Evolutionary conservation across 208 protist species (phyloP).

Genomic region (Trypanosoma lewisi): DNA sequence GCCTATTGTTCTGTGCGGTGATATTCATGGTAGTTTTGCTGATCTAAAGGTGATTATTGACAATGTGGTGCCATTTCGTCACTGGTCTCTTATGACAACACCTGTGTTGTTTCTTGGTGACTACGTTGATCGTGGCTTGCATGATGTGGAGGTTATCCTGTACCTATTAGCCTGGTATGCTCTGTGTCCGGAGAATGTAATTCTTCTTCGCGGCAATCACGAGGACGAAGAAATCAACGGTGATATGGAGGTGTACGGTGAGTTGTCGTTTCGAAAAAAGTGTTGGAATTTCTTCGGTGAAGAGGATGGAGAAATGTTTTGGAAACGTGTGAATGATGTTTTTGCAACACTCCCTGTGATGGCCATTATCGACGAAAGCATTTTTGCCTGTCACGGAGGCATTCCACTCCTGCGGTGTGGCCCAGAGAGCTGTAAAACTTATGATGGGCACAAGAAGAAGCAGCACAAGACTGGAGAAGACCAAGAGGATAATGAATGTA

Average conservation of each 20-base stretch:
- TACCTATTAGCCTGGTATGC: slow-evolving; percentile 67
- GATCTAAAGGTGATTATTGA: slow-evolving; percentile 46
- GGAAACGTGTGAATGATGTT: slow-evolving; percentile 60
- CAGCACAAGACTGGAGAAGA: background rate
- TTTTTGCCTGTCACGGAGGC: slow-evolving; percentile 89
- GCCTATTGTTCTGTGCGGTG: slow-evolving; percentile 65
- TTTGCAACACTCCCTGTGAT: slow-evolving; percentile 76
- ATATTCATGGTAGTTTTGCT: slow-evolving; percentile 73
- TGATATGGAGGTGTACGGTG: slow-evolving; percentile 44
- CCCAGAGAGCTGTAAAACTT: background rate
- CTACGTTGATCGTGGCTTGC: slow-evolving; percentile 93
- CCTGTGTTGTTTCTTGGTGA: slow-evolving; percentile 96
- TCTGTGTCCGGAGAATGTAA: slow-evolving; percentile 58
- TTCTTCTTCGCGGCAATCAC: slow-evolving; percentile 88
- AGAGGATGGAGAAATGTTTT: slow-evolving; percentile 52
- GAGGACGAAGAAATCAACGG: slow-evolving; percentile 82
- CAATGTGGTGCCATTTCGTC: slow-evolving; percentile 36
- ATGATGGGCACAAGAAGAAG: background rate
- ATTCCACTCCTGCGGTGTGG: slow-evolving; percentile 53
- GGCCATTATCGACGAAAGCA: slow-evolving; percentile 76
- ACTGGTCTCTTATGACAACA: slow-evolving; percentile 46
- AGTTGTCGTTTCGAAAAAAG: slow-evolving; percentile 47
- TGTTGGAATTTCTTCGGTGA: slow-evolving; percentile 70
- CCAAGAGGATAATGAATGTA: background rate
- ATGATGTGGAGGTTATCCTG: slow-evolving; percentile 76